These are phyloP conservation scores for Penicillium sp. DNA, from an alignment of 2,329 filamentous ascomycete genomes.

Conservation along the genomic window DNA sequence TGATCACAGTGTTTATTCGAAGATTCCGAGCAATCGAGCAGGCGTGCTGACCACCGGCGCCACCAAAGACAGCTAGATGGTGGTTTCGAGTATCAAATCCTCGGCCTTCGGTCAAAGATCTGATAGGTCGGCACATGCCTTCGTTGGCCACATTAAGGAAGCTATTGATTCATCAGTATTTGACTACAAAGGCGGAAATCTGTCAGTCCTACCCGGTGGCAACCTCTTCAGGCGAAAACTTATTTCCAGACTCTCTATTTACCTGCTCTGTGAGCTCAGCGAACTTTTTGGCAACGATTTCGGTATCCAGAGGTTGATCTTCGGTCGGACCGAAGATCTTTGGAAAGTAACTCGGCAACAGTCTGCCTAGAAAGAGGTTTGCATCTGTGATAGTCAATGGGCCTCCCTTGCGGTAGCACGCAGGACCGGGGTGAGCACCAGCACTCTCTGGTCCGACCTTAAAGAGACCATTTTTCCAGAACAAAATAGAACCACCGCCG, in stretches of 20 bases:
- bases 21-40: background rate
- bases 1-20: background rate
- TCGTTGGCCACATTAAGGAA: slow-evolving; percentile 88
- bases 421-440: slow-evolving; percentile 83
- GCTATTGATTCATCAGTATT: background rate
- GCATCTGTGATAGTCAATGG: slow-evolving; percentile 89
- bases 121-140: slow-evolving; percentile 63
- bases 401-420: slow-evolving; percentile 90
- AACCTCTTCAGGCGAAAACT: slow-evolving; percentile 75
- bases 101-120: slow-evolving; percentile 60
- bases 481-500: slow-evolving; percentile 67
- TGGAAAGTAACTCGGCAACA: slow-evolving; percentile 88
- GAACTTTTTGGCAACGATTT: slow-evolving; percentile 71
- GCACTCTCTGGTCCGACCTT: slow-evolving; percentile 90
- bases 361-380: slow-evolving; percentile 78
- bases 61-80: slow-evolving; percentile 79
- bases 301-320: slow-evolving; percentile 71
- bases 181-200: background rate
- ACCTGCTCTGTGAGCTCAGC: slow-evolving; percentile 72
- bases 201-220: slow-evolving; percentile 59
- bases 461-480: slow-evolving; percentile 71
- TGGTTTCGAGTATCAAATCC: slow-evolving; percentile 85
- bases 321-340: slow-evolving; percentile 92
- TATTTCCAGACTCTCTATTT: slow-evolving; percentile 61
- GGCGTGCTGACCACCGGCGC: slow-evolving; percentile 80